Base-by-base conservation (phyloP, 495 filamentous ascomycete genomes). In the Penicillium riverlandense region DNA sequence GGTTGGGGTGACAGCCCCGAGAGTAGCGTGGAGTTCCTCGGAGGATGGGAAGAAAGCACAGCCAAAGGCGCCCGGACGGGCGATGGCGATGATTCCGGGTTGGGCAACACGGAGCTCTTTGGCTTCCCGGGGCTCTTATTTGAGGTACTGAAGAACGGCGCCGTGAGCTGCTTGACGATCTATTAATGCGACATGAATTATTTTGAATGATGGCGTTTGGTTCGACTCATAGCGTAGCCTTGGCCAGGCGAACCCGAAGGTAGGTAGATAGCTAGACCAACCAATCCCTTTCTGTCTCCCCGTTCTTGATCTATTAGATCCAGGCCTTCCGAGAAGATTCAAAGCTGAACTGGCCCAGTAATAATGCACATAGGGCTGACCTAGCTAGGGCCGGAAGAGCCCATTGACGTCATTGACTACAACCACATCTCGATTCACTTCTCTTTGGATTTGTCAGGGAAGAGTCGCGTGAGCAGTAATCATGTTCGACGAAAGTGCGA, bases 41-140 rank as follows among this genome's bases (percentile, higher is more conserved):
- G 89, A 10, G 89, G 89, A 0, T 92, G 90, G 86, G 86, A 94
- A 67, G 86, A 95, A 47, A 84, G 79, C 46, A 69, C 64, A 8
- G 65, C 64, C 38, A 74, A 69, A 40, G 74, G 66, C 33, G 63
- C 60, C 22, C 62, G 58, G 12, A 43, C 54, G 7, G 54, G 61
- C 12, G 69, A 73, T 31, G 63, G 68, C 28, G 77, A 68, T 36
- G 83, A 82, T 52, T 79, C 78, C 22, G 64, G 67, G 15, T 54
- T 88, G 61, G 74, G 80, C 11, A 92, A 88, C 43, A 92, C 86
- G 16, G 90, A 91, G 53, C 63, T 98, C 11, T 97, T 88, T 71
- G 90, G 90, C 9, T 97, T 94, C 58, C 92, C 91, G 1, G 92
- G 92, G 2, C 67, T 96, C 55, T 74, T 96, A 13, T 97, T 96